Percentiles rank a stretch among this genome's conserved stretches.
Conservation (phyloP, 768 basidiomycete genomes). For the Boletus barrowsii region DNA sequence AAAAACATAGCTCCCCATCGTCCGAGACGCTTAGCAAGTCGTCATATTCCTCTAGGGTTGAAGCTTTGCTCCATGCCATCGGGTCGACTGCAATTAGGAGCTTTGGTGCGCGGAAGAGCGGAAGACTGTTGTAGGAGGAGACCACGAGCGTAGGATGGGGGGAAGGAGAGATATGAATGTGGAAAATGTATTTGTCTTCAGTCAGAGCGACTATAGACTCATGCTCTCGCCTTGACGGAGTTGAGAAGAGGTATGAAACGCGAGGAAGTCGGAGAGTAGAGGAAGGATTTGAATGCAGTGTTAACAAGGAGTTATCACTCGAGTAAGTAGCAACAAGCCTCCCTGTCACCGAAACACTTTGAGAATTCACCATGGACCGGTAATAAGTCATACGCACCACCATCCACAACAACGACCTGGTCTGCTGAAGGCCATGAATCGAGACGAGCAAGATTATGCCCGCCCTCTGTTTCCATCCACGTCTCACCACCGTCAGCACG, state of each 20-base stretch:
- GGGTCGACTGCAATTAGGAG: constrained; percentile 80
- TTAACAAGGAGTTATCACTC: constrained; percentile 43
- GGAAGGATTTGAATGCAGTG: constrained; percentile 50
- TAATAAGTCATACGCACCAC: constrained; percentile 42
- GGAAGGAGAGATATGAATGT: constrained; percentile 43
- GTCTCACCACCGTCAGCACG: constrained; percentile 60
- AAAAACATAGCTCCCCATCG: constrained; percentile 81
- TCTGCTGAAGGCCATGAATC: constrained; percentile 57
- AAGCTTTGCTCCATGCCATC: constrained; percentile 71
- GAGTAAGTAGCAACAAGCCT: constrained; percentile 57
- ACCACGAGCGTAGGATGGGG: constrained; percentile 41
- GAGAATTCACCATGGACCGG: neutral
- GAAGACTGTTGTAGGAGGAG: constrained; percentile 49
- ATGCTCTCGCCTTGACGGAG: constrained; percentile 50
- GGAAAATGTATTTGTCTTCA: constrained; percentile 53
- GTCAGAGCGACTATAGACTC: constrained; percentile 69
- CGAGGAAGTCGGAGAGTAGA: constrained; percentile 44
- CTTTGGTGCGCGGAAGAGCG: constrained; percentile 43
- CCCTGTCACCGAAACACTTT: constrained; percentile 37
- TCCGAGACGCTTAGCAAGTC: constrained; percentile 75
- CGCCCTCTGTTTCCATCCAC: constrained; percentile 53
- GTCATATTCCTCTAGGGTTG: constrained; percentile 56
- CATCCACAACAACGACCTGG: constrained; percentile 65
- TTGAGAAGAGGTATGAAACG: constrained; percentile 61
- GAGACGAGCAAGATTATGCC: constrained; percentile 46